These are phyloP conservation scores for Trichoderma aggressivum DNA, from an alignment of 2,329 filamentous ascomycete genomes.

Conservation along the genomic window DNA sequence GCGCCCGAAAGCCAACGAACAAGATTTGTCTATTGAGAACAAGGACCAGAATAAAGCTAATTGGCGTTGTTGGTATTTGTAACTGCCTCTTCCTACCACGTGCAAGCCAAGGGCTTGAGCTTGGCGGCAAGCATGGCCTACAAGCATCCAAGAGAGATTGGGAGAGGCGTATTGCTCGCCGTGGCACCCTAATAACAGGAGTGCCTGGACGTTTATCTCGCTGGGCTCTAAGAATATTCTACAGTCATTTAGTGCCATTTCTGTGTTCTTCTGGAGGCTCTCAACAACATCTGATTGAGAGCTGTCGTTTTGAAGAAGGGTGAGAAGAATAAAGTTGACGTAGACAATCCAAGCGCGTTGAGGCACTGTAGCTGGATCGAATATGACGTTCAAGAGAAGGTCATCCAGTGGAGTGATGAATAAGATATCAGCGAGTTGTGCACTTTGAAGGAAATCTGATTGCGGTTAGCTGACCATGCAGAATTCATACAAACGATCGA, in stretches of 20 bases:
- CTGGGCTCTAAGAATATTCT: conserved; percentile 13
- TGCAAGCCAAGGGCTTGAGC: neutral
- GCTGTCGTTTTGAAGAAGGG: neutral
- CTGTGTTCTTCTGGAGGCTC: neutral
- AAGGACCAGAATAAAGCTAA: conserved; percentile 13
- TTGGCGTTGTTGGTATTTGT: neutral
- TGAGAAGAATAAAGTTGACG: neutral
- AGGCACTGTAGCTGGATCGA: neutral
- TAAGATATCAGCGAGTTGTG: neutral
- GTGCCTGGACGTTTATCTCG: conserved; percentile 11
- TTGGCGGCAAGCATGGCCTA: conserved; percentile 14
- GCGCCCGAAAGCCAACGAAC: conserved; percentile 12
- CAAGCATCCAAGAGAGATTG: conserved; percentile 16
- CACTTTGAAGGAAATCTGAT: neutral
- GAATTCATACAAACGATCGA: no score
- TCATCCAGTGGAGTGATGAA: neutral
- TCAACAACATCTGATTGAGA: neutral
- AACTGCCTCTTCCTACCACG: neutral
- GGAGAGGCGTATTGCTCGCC: conserved; percentile 12
- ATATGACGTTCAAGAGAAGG: neutral
- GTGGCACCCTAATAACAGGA: conserved; percentile 1
- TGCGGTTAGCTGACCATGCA: neutral
- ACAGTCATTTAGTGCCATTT: conserved; percentile 2
- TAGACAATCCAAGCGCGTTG: neutral
- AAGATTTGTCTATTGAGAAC: conserved; percentile 14